Base-by-base conservation (phyloP, 1,284 basidiomycete genomes). In the Ganoderma sinense region DNA sequence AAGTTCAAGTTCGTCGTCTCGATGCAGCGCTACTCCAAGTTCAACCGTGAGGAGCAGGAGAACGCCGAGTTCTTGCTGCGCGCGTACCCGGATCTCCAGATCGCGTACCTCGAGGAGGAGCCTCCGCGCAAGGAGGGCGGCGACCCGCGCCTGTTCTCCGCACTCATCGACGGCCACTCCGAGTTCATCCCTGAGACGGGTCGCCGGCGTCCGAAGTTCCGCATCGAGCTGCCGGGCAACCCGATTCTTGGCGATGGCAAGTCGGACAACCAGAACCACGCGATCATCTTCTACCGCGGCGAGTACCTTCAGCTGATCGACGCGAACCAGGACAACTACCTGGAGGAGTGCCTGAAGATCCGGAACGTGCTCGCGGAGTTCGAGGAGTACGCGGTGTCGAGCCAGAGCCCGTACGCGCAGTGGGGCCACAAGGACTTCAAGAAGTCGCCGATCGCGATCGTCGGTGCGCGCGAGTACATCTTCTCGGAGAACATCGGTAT, bases 401-500 rank as follows among this genome's bases (percentile, higher is more conserved):
- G 87, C 73, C 91, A 95, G 84, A 97, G 93, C 76, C 97, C 97
- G 14, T 99, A 99, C 82, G 93, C 94, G 26, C 90, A 93, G 71
- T 94, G 92, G 88, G 93, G 93, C 71, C 89, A 92, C 78, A 91
- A 93, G 80, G 95, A 97, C 77, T 97, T 97, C 86, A 90, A 89
- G 80, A 91, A 91, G 76, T 83, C 94, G 63, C 97, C 97, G 20
- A 95, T 99, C 43, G 98, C 98, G 23, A 99, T 99, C 77, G 94
- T 99, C 72, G 97, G 98, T 82, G 97, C 97, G 26, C 92, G 98
- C 83, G 98, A 99, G 86, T 99, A 99, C 84, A 99, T 99, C 82
- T 99, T 99, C 86, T 99, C 98, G 64, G 98, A 99, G 86, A 99
- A 99, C 83, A 99, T 99, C 75, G 97, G 97, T 89, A 97, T 99